phyloP scores from a whole-genome alignment of 768 basidiomycete genomes.

The Tylopilus subfusipes region DNA sequence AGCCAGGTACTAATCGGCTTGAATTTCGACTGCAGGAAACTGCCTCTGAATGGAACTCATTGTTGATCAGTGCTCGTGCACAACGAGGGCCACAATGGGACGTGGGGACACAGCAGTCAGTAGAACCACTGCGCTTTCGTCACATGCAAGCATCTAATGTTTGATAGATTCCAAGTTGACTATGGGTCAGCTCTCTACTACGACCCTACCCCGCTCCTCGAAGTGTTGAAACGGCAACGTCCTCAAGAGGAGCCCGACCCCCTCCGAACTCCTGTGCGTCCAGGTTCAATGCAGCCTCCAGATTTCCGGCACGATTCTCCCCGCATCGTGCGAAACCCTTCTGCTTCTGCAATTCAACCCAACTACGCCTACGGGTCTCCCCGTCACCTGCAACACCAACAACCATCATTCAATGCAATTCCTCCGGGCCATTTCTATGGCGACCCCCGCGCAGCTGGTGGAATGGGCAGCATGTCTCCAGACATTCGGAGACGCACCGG shows the following conservation, averaged over 20 bases:
- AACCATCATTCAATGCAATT: constrained; percentile 30
- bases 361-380: constrained; percentile 31
- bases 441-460: constrained; percentile 27
- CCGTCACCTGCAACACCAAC: constrained; percentile 29
- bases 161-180: constrained; percentile 69
- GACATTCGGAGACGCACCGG: constrained; percentile 31
- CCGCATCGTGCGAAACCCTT: constrained; percentile 31
- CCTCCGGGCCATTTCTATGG: constrained; percentile 43
- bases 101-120: constrained; percentile 80
- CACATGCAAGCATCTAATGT: not conserved
- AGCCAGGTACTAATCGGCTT: not conserved
- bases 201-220: constrained; percentile 58
- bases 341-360: constrained; percentile 26
- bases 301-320: constrained; percentile 34
- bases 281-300: constrained; percentile 31
- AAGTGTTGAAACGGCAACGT: constrained; percentile 42
- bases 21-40: constrained; percentile 45
- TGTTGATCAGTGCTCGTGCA: constrained; percentile 73
- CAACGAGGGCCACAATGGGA: constrained; percentile 87
- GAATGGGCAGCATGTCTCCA: constrained; percentile 36
- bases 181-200: constrained; percentile 70
- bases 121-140: constrained; percentile 8
- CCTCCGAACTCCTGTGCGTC: constrained; percentile 17
- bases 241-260: constrained; percentile 28
- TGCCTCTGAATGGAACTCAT: constrained; percentile 84